Evolutionary conservation across 768 basidiomycete genomes (phyloP).

Genomic region (Boletus sensibilis): DNA sequence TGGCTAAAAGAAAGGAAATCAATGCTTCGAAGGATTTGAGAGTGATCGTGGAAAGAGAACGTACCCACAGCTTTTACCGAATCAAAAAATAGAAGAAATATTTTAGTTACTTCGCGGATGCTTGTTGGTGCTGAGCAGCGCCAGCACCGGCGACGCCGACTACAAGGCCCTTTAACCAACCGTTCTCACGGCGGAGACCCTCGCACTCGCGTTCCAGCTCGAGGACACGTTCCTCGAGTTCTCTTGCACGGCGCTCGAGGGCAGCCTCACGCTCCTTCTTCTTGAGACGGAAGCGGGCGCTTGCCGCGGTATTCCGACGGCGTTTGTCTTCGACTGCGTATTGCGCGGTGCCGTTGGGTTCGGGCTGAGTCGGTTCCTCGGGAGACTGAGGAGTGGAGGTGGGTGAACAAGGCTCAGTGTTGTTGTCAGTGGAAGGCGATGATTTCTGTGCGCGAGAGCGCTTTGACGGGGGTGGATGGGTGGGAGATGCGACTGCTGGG

Average conservation of each 20-base stretch:
- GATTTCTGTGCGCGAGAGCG: conserved; percentile 56
- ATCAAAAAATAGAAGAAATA: background rate
- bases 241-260: conserved; percentile 80
- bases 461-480: conserved; percentile 38
- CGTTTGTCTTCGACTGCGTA: conserved; percentile 84
- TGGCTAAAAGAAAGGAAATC: background rate
- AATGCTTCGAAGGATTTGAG: background rate
- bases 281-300: conserved; percentile 90
- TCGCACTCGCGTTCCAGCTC: conserved; percentile 93
- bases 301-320: conserved; percentile 90
- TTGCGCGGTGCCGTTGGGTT: conserved; percentile 26
- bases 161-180: conserved; percentile 88
- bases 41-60: background rate
- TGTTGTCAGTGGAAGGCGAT: conserved; percentile 35
- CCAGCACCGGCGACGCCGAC: conserved; percentile 82
- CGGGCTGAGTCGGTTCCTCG: conserved; percentile 26
- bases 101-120: conserved; percentile 16
- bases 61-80: background rate
- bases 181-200: conserved; percentile 82
- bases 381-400: conserved; percentile 31
- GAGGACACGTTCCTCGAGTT: conserved; percentile 72
- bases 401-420: conserved; percentile 17
- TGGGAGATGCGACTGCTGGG: conserved; percentile 15
- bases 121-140: conserved; percentile 33
- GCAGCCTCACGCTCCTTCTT: conserved; percentile 96